These are phyloP conservation scores for Sporisorium exsertum DNA, from an alignment of 1,284 basidiomycete genomes.

Conservation along the genomic window DNA sequence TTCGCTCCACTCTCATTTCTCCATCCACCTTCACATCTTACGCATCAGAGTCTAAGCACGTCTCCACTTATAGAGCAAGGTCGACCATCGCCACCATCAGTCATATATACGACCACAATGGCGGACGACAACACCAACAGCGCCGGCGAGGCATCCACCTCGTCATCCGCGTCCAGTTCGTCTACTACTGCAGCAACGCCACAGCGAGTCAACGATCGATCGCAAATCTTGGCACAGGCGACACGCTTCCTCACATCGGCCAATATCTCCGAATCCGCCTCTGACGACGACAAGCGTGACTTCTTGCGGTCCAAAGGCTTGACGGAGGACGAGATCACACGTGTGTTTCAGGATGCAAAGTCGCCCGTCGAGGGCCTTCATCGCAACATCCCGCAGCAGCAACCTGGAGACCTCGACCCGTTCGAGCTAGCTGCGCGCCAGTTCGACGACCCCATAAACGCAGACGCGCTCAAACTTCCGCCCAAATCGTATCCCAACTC, in stretches of 20 bases:
- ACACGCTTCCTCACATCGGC: conserved; percentile 65
- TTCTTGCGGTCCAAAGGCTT: conserved; percentile 64
- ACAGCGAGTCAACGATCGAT: conserved; percentile 15
- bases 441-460: conserved; percentile 59
- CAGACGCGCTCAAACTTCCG: conserved; percentile 33
- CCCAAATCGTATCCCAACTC: conserved; percentile 59
- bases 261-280: conserved; percentile 32
- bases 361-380: conserved; percentile 37
- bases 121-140: conserved; percentile 25
- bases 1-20: neutral
- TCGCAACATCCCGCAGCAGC: neutral
- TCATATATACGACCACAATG: conserved; percentile 9
- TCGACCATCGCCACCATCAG: neutral
- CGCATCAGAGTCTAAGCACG: too few relatives aligned
- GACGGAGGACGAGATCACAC: conserved; percentile 55
- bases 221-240: conserved; percentile 60
- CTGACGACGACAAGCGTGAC: conserved; percentile 47
- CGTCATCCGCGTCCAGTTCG: neutral
- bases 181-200: neutral
- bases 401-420: conserved; percentile 25
- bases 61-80: too few relatives aligned
- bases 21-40: neutral
- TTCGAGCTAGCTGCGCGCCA: conserved; percentile 51
- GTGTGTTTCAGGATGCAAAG: conserved; percentile 55
- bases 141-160: conserved; percentile 14